Evolutionary conservation across 495 filamentous ascomycete species (phyloP).

Genomic region (Parachaetomium inaequale): DNA sequence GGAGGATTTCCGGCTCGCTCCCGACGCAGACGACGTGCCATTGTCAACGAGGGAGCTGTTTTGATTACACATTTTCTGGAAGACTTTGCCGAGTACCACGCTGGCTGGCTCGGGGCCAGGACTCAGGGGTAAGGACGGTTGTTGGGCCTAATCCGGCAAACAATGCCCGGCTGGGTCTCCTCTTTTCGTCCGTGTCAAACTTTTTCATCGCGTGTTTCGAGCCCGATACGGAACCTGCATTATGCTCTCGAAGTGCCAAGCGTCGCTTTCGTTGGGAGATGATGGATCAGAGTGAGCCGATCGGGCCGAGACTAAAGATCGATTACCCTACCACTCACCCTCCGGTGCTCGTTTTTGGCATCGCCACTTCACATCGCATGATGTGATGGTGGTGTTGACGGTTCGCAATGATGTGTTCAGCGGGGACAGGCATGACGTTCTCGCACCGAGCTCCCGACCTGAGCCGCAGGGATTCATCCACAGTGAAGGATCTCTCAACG

Average conservation of each 20-base stretch:
- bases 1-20: background rate
- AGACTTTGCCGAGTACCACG: background rate
- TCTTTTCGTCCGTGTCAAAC: slow-evolving; percentile 5
- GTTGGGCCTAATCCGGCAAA: slow-evolving; percentile 3
- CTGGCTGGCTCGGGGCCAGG: background rate
- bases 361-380: background rate
- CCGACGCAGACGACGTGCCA: background rate
- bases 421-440: background rate
- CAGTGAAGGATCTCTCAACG: background rate
- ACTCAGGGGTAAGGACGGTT: background rate
- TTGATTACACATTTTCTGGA: slow-evolving; percentile 1
- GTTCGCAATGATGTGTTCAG: background rate
- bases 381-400: no score
- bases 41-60: background rate
- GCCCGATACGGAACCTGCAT: background rate
- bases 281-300: background rate
- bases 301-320: background rate
- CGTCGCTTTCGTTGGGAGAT: background rate
- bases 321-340: background rate
- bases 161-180: background rate
- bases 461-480: background rate
- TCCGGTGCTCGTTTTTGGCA: background rate
- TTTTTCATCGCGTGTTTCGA: background rate
- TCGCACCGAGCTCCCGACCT: background rate
- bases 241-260: background rate